Percentiles rank a stretch among this genome's conserved stretches.
Evolutionary conservation across 805 yeast genomes (phyloP).

Genomic region (Candida silvicultrix): DNA sequence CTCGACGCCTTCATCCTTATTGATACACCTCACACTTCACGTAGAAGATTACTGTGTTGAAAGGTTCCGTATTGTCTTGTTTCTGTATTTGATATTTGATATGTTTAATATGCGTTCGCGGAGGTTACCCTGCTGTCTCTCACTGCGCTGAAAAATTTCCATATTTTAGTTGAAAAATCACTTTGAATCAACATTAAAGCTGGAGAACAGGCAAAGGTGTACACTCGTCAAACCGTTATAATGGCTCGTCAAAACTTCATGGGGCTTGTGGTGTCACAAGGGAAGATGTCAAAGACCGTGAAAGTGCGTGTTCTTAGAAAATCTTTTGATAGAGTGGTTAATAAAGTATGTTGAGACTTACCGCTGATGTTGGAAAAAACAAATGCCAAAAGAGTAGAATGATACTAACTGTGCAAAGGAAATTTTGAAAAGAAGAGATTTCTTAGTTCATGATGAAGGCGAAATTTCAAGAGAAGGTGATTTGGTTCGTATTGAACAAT

Average conservation of each 20-base stretch:
- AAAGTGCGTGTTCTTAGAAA: slow-evolving; percentile 84
- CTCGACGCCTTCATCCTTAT: too few relatives aligned
- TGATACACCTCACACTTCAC: too few relatives aligned
- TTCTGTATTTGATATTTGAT: too few relatives aligned
- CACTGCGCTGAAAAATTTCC: not conserved
- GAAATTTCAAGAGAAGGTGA: slow-evolving; percentile 92
- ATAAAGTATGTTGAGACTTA: slow-evolving; percentile 32
- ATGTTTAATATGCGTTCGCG: not conserved
- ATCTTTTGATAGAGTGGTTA: slow-evolving; percentile 62
- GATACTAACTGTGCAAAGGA: slow-evolving; percentile 29
- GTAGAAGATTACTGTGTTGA: too few relatives aligned
- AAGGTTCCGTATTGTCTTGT: too few relatives aligned
- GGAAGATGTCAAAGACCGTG: slow-evolving; percentile 92
- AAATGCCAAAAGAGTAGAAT: too few relatives aligned
- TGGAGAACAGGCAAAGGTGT: not conserved
- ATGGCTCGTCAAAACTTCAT: slow-evolving; percentile 87
- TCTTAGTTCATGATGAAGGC: slow-evolving; percentile 90
- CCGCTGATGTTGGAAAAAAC: too few relatives aligned
- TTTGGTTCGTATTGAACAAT: slow-evolving; percentile 85
- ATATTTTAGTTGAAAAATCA: not conserved
- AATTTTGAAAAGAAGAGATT: slow-evolving; percentile 71
- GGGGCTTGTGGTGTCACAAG: slow-evolving; percentile 93
- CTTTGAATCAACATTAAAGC: too few relatives aligned
- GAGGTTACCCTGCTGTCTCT: not conserved
- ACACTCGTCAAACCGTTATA: too few relatives aligned